phyloP scores from a whole-genome alignment of 2,329 filamentous ascomycete genomes.

The Lecanicillium sp. region DNA sequence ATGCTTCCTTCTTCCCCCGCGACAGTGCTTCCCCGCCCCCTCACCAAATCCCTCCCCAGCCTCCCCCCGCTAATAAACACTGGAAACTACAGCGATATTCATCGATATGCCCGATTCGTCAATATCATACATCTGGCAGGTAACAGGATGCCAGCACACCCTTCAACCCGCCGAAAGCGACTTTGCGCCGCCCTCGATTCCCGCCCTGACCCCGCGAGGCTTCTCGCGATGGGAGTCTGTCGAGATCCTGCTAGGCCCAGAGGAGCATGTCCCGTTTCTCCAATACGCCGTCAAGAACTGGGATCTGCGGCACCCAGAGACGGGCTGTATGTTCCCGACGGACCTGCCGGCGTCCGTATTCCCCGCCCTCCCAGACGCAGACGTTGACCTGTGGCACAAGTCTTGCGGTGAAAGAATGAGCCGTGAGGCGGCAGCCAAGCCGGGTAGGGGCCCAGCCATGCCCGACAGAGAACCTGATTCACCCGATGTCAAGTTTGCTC shows the following conservation, averaged over 20 bases:
- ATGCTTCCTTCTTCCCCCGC: neutral
- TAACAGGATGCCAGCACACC: slow-evolving; percentile 81
- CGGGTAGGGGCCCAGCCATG: slow-evolving; percentile 12
- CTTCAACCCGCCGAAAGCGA: slow-evolving; percentile 69
- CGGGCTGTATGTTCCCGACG: slow-evolving; percentile 58
- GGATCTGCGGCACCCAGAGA: slow-evolving; percentile 65
- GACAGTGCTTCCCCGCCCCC: slow-evolving; percentile 2
- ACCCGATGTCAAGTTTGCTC: slow-evolving; percentile 28
- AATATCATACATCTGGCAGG: slow-evolving; percentile 88
- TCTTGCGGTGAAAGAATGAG: slow-evolving; percentile 64
- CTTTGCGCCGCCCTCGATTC: slow-evolving; percentile 69
- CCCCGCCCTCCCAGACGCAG: slow-evolving; percentile 63
- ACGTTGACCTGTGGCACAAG: slow-evolving; percentile 84
- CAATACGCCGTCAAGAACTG: slow-evolving; percentile 74
- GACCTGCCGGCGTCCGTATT: slow-evolving; percentile 56
- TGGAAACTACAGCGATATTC: slow-evolving; percentile 54
- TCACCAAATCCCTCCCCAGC: neutral
- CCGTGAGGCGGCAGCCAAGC: slow-evolving; percentile 45
- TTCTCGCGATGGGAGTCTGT: slow-evolving; percentile 94
- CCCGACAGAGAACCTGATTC: slow-evolving; percentile 19
- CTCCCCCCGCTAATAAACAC: slow-evolving; percentile 3
- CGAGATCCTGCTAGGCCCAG: slow-evolving; percentile 77
- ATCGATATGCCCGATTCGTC: slow-evolving; percentile 63
- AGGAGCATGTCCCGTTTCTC: slow-evolving; percentile 79
- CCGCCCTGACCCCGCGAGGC: slow-evolving; percentile 73